These are phyloP conservation scores for Ampelomyces quisqualis DNA, from an alignment of 2,329 filamentous ascomycete species.

Conservation along the genomic window DNA sequence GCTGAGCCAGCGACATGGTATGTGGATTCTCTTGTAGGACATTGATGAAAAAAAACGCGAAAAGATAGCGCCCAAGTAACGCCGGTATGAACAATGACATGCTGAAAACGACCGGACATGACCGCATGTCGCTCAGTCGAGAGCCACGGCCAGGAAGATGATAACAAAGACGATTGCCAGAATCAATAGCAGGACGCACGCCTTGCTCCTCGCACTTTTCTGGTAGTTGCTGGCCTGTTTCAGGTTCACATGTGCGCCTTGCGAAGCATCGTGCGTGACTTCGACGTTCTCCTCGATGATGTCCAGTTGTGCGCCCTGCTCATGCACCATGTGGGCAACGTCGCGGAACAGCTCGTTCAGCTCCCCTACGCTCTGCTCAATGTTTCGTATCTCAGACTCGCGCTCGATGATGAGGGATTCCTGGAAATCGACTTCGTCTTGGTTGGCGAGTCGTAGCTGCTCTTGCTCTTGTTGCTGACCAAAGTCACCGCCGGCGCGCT, in stretches of 20 bases:
- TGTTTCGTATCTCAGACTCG: conserved; percentile 94
- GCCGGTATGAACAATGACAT: not conserved
- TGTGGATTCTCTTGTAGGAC: not conserved
- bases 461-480: conserved; percentile 67
- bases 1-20: not conserved
- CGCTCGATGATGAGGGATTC: conserved; percentile 94
- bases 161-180: conserved; percentile 86
- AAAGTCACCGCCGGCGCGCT: conserved; percentile 51
- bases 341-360: conserved; percentile 96
- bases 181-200: conserved; percentile 87
- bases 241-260: conserved; percentile 82
- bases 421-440: conserved; percentile 97
- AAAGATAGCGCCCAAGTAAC: too few species aligned
- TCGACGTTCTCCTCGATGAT: conserved; percentile 88
- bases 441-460: conserved; percentile 77
- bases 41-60: too few species aligned
- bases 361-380: conserved; percentile 93
- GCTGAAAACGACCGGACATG: not conserved
- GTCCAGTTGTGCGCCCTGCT: conserved; percentile 87
- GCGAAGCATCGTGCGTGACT: conserved; percentile 75
- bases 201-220: conserved; percentile 91
- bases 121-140: too few species aligned
- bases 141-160: conserved; percentile 79
- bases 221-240: conserved; percentile 86
- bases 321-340: conserved; percentile 94